Evolutionary conservation across 225 moss, liverwort and hornwort species (phyloP).

Genomic region (Bryum argenteum): DNA sequence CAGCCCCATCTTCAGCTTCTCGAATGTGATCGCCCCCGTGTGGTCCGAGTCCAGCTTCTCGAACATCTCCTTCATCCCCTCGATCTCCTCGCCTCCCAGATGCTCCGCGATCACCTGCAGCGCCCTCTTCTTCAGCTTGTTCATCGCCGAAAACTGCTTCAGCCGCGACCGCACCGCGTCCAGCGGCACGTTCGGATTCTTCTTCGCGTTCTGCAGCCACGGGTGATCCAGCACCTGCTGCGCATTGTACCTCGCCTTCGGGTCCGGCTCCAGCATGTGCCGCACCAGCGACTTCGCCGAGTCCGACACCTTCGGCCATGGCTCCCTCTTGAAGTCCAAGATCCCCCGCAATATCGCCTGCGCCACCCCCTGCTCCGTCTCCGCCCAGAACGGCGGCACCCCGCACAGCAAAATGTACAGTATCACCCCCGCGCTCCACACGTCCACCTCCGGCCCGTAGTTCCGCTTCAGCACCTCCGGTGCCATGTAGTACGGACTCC

Average conservation of each 20-base stretch:
- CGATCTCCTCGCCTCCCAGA: slow-evolving; percentile 81
- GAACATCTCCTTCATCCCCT: slow-evolving; percentile 77
- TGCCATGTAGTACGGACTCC: slow-evolving; percentile 95
- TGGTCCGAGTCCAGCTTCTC: slow-evolving; percentile 72
- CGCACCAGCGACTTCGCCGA: slow-evolving; percentile 82
- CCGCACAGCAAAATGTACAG: slow-evolving; percentile 85
- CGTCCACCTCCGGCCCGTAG: slow-evolving; percentile 91
- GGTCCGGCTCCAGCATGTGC: slow-evolving; percentile 94
- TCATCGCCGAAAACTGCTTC: slow-evolving; percentile 95
- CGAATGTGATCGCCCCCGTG: slow-evolving; percentile 65
- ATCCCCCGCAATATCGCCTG: slow-evolving; percentile 82
- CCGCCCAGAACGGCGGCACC: slow-evolving; percentile 88
- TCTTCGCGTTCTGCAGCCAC: slow-evolving; percentile 87
- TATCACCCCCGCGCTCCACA: slow-evolving; percentile 95
- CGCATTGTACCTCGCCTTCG: slow-evolving; percentile 76
- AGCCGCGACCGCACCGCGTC: slow-evolving; percentile 79
- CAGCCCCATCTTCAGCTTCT: slow-evolving; percentile 75
- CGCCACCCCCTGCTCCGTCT: slow-evolving; percentile 93
- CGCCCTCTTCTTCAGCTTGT: slow-evolving; percentile 89
- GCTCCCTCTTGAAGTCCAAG: slow-evolving; percentile 86
- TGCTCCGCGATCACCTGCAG: slow-evolving; percentile 88
- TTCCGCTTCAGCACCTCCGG: slow-evolving; percentile 89
- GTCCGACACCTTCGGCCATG: slow-evolving; percentile 91
- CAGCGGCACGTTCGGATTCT: slow-evolving; percentile 80
- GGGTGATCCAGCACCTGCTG: slow-evolving; percentile 94